Percentiles rank a stretch among this genome's conserved stretches.
Conservation (phyloP, 169 alveolate species). For the Plasmodium reichenowi region DNA sequence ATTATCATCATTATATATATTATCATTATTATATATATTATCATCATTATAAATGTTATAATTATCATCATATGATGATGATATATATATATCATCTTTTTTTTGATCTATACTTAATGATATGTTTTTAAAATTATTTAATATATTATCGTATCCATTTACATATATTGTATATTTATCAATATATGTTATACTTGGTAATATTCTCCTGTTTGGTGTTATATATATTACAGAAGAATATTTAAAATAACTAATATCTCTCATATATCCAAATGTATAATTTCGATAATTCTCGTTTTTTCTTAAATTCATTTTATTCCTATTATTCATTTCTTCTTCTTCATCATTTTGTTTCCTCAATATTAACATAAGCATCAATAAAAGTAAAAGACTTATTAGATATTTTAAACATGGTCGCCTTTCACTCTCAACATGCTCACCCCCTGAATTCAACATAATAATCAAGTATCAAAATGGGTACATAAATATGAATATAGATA, state of each 20-base stretch:
- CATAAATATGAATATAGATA: neutral
- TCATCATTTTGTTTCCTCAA: conserved; percentile 65
- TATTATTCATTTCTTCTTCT: conserved; percentile 38
- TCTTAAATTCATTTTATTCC: conserved; percentile 60
- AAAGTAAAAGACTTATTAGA: conserved; percentile 62
- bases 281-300: conserved; percentile 56
- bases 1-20: no score
- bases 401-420: conserved; percentile 55
- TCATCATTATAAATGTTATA: neutral
- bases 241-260: conserved; percentile 57
- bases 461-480: neutral
- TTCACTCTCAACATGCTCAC: conserved; percentile 26
- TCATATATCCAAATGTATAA: conserved; percentile 38
- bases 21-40: no score
- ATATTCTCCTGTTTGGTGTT: conserved; percentile 63
- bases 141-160: conserved; percentile 67
- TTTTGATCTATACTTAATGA: conserved; percentile 42
- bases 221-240: conserved; percentile 66
- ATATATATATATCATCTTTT: conserved; percentile 46
- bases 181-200: conserved; percentile 55
- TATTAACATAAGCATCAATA: conserved; percentile 30
- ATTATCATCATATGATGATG: conserved; percentile 15
- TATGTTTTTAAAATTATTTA: conserved; percentile 42
- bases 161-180: conserved; percentile 27
- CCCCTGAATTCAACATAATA: conserved; percentile 54